Base-by-base conservation (phyloP, 805 yeast genomes). In the Ogataea polymorpha region DNA sequence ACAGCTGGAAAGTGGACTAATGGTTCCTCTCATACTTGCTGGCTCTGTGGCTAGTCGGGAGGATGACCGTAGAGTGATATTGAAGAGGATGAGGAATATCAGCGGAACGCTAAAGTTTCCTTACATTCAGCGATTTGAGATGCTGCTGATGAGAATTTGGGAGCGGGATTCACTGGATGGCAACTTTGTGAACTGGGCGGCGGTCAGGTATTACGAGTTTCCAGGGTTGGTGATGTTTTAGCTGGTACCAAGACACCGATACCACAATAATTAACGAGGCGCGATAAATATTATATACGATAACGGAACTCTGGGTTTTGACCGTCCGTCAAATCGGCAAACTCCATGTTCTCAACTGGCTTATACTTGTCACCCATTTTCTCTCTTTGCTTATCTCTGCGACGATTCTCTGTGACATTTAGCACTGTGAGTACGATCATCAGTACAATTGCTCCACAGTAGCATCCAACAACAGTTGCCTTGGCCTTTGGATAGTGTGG, bases 401-500 rank as follows among this genome's bases (percentile, higher is more conserved):
- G 51, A 36, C 45, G 46, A 46, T 59, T 58, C 20, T 50, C 59
- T 10, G 27, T 15, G n/a, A 50, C 37, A 37, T 51, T 49, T 28
- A 47, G 42, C 6, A 25, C 4, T 6, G 39, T 20, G 23, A 45
- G 67, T 9, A 67, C 73, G 41, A 77, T 70, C 56, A 78, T 67
- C 3, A 77, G 67, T 20, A 71, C 66, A 14, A 45, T 28, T 10
- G 45, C 37, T n/a, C 17, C 35, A 7, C 35, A 30, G 27, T 45
- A 38, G 26, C 41, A 39, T 14, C 32, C 49, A 12, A 42, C 40
- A 18, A 45, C 32, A 2, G 48, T 37, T 11, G 42, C 39, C 48
- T 77, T 77, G 3, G 81, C 84, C 23, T 76, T 74, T 6, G 57
- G 62, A 46, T 66, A 73, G 41, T 70, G 55, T 35, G 82, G 81